Base-by-base conservation (phyloP, 495 filamentous ascomycete genomes). In the Penicillium lagena region DNA sequence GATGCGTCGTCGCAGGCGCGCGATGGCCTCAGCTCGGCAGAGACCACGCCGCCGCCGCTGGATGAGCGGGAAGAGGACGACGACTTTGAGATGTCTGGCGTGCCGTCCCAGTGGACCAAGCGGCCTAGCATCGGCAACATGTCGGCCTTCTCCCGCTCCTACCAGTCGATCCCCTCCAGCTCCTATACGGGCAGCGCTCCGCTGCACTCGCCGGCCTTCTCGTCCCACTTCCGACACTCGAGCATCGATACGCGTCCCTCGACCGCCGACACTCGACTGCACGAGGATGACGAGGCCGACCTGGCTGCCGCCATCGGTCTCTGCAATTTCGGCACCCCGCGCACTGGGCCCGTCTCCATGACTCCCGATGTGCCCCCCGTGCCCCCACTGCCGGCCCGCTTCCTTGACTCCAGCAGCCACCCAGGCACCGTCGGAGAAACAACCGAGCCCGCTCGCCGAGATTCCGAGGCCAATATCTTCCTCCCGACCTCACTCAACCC, bases 271-370 rank as follows among this genome's bases (percentile, higher is more conserved):
- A 80, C 77, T 4, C 72, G 75, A 28, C 63, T 82, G 47, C 62
- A 64, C 51, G 67, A 70, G 27, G 76, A 73, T 40, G 79, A 83
- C 40, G 91, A 96, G 44, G 68, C 67, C 7, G 70, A 73, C 43
- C 73, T 98, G 45, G 93, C 90, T 7, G 91, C 93, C 4, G 91
- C 91, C 4, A 87, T 96, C 33, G 89, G 91, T 49, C 69, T 96
- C 49, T 96, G 93, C 78, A 94, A 89, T 61, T 90, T 95, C 56
- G 83, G 85, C 35, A 90, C 84, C 42, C 88, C 86, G 37, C 83
- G 86, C 31, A 80, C 75, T 9, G 79, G 84, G 9, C 80, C 87
- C 27, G 75, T 83, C 9, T 76, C 77, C 37, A 74, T 94, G 35
- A 81, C 84, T 7, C 65, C 79, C 12, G 90, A 91, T 52, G 81